Evolutionary conservation across 2,329 filamentous ascomycete species (phyloP).

Genomic region (Alternaria consortialis): DNA sequence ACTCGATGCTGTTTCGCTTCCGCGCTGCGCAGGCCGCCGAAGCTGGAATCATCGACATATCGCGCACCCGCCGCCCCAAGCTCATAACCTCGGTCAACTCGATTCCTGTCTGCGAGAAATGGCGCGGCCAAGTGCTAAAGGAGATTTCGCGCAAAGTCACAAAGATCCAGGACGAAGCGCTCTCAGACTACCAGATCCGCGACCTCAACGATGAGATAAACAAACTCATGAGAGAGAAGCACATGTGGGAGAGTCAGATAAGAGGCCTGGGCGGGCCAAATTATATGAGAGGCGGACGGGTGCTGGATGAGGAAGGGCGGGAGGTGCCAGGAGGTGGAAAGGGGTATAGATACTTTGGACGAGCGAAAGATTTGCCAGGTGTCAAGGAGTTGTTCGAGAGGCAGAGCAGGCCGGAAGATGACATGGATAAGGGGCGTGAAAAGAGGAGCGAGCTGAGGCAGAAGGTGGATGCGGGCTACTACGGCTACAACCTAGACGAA

Average conservation of each 20-base stretch:
- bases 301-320: slow-evolving; percentile 64
- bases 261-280: slow-evolving; percentile 95
- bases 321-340: slow-evolving; percentile 75
- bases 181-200: slow-evolving; percentile 97
- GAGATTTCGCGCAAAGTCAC: slow-evolving; percentile 97
- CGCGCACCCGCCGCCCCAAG: slow-evolving; percentile 88
- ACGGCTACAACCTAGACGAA: slow-evolving; percentile 92
- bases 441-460: slow-evolving; percentile 74
- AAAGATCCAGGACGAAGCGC: slow-evolving; percentile 87
- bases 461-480: slow-evolving; percentile 92
- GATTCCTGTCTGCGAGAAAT: slow-evolving; percentile 92
- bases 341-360: slow-evolving; percentile 86
- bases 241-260: slow-evolving; percentile 99
- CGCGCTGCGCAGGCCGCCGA: slow-evolving; percentile 96
- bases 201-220: slow-evolving; percentile 99
- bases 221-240: slow-evolving; percentile 98
- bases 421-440: slow-evolving; percentile 70
- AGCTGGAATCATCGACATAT: slow-evolving; percentile 93
- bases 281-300: slow-evolving; percentile 78
- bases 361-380: slow-evolving; percentile 87
- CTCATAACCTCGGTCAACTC: slow-evolving; percentile 85
- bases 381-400: slow-evolving; percentile 81
- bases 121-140: slow-evolving; percentile 96
- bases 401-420: slow-evolving; percentile 48
- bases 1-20: slow-evolving; percentile 99